Base-by-base conservation (phyloP, 805 yeast genomes). In the Saturnispora zaruensis region DNA sequence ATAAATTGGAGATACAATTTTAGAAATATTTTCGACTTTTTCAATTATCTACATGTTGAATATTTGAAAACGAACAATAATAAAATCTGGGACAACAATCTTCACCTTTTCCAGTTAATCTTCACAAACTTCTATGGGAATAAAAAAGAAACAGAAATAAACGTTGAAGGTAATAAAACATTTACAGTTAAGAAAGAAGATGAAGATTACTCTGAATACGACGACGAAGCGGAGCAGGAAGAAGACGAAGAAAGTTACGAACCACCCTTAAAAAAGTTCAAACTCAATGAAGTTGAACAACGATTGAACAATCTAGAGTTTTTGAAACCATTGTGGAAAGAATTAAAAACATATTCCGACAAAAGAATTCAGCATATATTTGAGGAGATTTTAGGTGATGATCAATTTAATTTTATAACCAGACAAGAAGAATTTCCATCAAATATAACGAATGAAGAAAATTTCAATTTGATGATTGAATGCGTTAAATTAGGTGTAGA, bases 1-100 rank as follows among this genome's bases (percentile, higher is more conserved):
- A 60, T 63, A 24, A 53, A 62, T 25, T 65, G 67, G 67, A 58
- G 66, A 41, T 57, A 49, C 46, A 54, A 62, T 40, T 56, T 62
- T 51, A 57, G 57, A 36, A 57, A 51, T 18, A 48, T 64, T 16
- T 54, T 64, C 45, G 66, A 64, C 52, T 56, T 65, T 25, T 51
- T 65, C 14, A 61, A 58, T 36, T 60, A 58, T 45, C 38, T 56
- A 16, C 67, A 64, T 34, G 61, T 59, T 2, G 59, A 54, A 25
- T 58, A 63, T 40, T 37, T 58, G 9, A 48, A 48, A 23, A 41
- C 45, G 7, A 23, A 36, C n/a, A 57, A 57, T 13, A n/a, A 18
- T 1, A 53, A 57, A 14, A 49, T 64, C n/a, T 65, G 69, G 69
- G 13, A 28, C 4, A 56, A 57, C 42, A 64, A 65, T 45, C 50